A percentile compares a stretch with the other conserved stretches of the same genome.
Conservation (phyloP, 768 basidiomycete genomes). For the Mycena indigotica region DNA sequence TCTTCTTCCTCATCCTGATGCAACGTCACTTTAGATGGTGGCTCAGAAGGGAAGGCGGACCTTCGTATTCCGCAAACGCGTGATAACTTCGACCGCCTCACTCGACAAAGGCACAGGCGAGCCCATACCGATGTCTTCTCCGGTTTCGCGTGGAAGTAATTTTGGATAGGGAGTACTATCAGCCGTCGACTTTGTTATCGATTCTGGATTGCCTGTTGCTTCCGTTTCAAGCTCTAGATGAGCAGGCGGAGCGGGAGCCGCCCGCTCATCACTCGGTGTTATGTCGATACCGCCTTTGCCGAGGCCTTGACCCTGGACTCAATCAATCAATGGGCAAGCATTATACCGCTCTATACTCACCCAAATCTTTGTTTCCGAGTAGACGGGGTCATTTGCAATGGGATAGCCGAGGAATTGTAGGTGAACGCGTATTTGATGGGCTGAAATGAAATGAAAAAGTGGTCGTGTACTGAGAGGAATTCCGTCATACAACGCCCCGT, state of each 20-base stretch:
- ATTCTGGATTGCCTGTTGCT: slow-evolving; percentile 50
- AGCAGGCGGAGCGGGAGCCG: slow-evolving; percentile 59
- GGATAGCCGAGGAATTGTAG: slow-evolving; percentile 92
- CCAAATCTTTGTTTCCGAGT: slow-evolving; percentile 81
- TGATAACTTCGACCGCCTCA: slow-evolving; percentile 80
- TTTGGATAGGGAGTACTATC: slow-evolving; percentile 31
- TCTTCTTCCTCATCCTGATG: slow-evolving; percentile 82
- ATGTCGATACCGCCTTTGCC: slow-evolving; percentile 84
- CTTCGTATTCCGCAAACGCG: slow-evolving; percentile 79
- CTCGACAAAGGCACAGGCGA: slow-evolving; percentile 79
- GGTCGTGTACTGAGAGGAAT: slow-evolving; percentile 6
- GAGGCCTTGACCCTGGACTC: slow-evolving; percentile 61
- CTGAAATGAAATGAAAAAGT: slow-evolving; percentile 40
- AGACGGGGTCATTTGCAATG: slow-evolving; percentile 94
- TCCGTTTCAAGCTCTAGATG: slow-evolving; percentile 46
- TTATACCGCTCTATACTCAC: slow-evolving; percentile 34
- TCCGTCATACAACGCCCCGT: slow-evolving; percentile 85
- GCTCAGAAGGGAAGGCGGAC: slow-evolving; percentile 37
- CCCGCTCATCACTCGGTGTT: slow-evolving; percentile 64
- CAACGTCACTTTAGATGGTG: slow-evolving; percentile 2
- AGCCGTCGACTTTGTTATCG: slow-evolving; percentile 30
- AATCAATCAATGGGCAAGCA: slow-evolving; percentile 10
- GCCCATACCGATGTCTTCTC: slow-evolving; percentile 85
- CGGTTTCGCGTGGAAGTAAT: slow-evolving; percentile 80
- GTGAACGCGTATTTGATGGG: slow-evolving; percentile 97